These are phyloP conservation scores for Spiraea crenata DNA, from an alignment of 331 rosid species.

Conservation along the genomic window DNA sequence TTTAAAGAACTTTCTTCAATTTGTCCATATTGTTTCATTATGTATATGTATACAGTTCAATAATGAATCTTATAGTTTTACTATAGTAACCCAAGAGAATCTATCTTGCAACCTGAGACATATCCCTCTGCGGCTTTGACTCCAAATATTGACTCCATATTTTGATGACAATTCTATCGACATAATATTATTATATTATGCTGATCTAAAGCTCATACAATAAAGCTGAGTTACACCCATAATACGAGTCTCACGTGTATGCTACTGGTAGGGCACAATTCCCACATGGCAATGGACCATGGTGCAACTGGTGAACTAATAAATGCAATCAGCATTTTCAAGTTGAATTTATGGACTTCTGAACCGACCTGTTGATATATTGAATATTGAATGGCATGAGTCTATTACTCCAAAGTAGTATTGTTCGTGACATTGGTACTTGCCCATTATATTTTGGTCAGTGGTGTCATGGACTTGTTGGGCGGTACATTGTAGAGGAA, in stretches of 20 bases:
- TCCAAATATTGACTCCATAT: too few relatives aligned
- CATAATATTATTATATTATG: too few relatives aligned
- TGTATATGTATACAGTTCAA: too few relatives aligned
- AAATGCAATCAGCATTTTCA: slow-evolving; percentile 20
- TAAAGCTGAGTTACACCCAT: too few relatives aligned
- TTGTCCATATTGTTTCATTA: background rate
- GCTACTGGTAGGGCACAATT: background rate
- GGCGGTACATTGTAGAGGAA: background rate
- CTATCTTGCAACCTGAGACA: too few relatives aligned
- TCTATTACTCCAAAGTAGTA: slow-evolving; percentile 1
- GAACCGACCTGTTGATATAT: background rate
- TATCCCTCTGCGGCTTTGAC: too few relatives aligned
- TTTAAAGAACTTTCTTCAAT: background rate
- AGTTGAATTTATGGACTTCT: background rate
- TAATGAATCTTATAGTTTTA: too few relatives aligned
- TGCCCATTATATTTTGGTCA: background rate
- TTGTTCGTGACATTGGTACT: slow-evolving; percentile 11
- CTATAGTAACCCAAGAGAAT: too few relatives aligned
- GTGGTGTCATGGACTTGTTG: too few relatives aligned
- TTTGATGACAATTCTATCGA: too few relatives aligned
- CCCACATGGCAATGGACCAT: background rate
- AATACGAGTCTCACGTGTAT: too few relatives aligned
- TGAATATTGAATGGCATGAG: background rate
- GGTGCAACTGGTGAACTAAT: background rate
- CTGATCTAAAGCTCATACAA: too few relatives aligned